Percentiles rank a stretch among this genome's conserved stretches.
Evolutionary conservation across 345 rosid species (phyloP).

Genomic region (Hypericum perforatum): DNA sequence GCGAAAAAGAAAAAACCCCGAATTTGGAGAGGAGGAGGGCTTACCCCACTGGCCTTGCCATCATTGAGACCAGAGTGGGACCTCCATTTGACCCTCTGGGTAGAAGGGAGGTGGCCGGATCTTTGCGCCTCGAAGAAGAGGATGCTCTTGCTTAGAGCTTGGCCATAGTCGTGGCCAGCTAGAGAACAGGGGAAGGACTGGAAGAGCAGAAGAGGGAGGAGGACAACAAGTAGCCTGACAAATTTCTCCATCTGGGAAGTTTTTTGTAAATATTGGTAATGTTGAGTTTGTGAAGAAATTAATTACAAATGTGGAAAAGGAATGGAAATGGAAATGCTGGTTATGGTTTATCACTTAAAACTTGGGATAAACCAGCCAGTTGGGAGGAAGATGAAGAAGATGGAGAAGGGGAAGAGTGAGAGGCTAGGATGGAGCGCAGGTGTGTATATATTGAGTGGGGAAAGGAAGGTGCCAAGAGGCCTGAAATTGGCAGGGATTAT

Average conservation of each 20-base stretch:
- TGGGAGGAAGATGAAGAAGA: constrained; percentile 7
- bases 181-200: constrained; percentile 34
- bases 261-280: too few species aligned
- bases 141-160: constrained; percentile 87
- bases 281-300: too few species aligned
- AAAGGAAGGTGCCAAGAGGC: constrained; percentile 42
- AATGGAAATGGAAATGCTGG: constrained; percentile 31
- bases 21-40: too few species aligned
- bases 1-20: too few species aligned
- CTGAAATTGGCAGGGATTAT: constrained; percentile 23
- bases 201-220: constrained; percentile 30
- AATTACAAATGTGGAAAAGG: too few species aligned
- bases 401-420: background rate
- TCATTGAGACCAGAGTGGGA: constrained; percentile 79
- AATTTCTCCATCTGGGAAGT: constrained; percentile 21
- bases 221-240: constrained; percentile 18
- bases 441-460: constrained; percentile 39
- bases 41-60: constrained; percentile 95
- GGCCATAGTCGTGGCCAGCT: constrained; percentile 84
- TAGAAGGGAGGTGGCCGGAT: constrained; percentile 79
- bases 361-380: constrained; percentile 26
- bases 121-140: constrained; percentile 98
- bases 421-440: constrained; percentile 12
- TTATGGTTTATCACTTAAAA: constrained; percentile 29
- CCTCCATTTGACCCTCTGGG: constrained; percentile 90